Base-by-base conservation (phyloP, 805 yeast species). In the Dipodascopsis tothii region DNA sequence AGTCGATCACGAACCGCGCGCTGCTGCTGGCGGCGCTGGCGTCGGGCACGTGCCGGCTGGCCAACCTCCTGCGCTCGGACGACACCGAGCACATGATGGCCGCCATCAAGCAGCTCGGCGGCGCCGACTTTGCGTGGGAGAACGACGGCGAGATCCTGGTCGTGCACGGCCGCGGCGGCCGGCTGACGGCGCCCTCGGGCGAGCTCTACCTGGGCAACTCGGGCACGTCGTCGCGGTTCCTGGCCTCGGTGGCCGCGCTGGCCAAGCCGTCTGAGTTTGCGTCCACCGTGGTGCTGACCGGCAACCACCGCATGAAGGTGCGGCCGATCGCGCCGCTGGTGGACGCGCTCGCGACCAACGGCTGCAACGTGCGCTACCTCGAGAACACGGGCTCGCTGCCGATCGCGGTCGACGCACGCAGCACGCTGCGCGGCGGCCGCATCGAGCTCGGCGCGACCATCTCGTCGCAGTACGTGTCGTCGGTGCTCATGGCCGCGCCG, bases 301-400 rank as follows among this genome's bases (percentile, higher is more conserved):
- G 98, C 55, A 92, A 92, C 64, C 81, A 84, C 39, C 77, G 98
- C 65, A 92, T 92, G 98, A 94, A 88, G 64, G 94, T 88, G 64
- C 75, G 98, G 57, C 98, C 98, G 17, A 85, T 86, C 56, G 97
- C 95, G 25, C 96, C 97, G 2, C 72, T 92, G 44, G 96, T 92
- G 9, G 95, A 87, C 56, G 95, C 98, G 3, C 70, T 92, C 54
- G 72, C 81, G 44, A 65, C 74, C 6, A 90, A 88, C 56, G 97
- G 97, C 33, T 77, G 87, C 2, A 59, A 67, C 9, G 75, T 92
- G 39, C 78, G 77, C 33, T 92, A 85, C 59, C 63, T 80, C 52
- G 85, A 84, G 55, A 69, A 65, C 21, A 70, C 73, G 49, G 96
- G 95, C n/a, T 84, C 94, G 5, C 69, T 92, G 45, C 98, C 98